Percentiles rank a stretch among this genome's conserved stretches.
phyloP scores from a whole-genome alignment of 1,139 yeast species.

The Candida dubliniensis region DNA sequence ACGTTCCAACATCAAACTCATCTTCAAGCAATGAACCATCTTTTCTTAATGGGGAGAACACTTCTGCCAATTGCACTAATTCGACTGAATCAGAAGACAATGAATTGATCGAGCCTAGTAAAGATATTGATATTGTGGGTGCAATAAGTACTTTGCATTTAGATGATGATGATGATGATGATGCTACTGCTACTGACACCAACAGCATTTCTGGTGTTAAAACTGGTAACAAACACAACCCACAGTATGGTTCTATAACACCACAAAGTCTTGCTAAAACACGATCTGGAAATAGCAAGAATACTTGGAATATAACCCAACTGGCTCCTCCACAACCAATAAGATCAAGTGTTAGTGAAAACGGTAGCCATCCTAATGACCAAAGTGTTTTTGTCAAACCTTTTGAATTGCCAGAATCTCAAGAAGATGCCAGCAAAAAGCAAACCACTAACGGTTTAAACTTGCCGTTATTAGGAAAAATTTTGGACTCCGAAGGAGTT shows the following conservation, averaged over 20 bases:
- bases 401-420: constrained; percentile 38
- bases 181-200: constrained; percentile 8
- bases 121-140: constrained; percentile 42
- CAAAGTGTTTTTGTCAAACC: constrained; percentile 27
- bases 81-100: constrained; percentile 1
- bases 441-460: constrained; percentile 11
- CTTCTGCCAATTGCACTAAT: neutral
- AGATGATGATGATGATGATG: constrained; percentile 32
- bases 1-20: too few species aligned
- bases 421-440: constrained; percentile 14
- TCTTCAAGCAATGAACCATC: too few species aligned
- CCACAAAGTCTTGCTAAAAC: constrained; percentile 28
- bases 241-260: constrained; percentile 28
- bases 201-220: too few species aligned
- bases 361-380: constrained; percentile 11
- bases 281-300: neutral
- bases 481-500: constrained; percentile 1
- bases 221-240: constrained; percentile 1
- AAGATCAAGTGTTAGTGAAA: constrained; percentile 2
- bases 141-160: constrained; percentile 42
- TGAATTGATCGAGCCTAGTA: neutral
- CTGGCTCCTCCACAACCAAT: constrained; percentile 37
- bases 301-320: constrained; percentile 26
- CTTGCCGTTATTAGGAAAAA: constrained; percentile 7
- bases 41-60: too few species aligned